A percentile compares a stretch with the other conserved stretches of the same genome.
These are phyloP conservation scores for Colletotrichum spinosum DNA, from an alignment of 2,329 filamentous ascomycete genomes.

Conservation along the genomic window DNA sequence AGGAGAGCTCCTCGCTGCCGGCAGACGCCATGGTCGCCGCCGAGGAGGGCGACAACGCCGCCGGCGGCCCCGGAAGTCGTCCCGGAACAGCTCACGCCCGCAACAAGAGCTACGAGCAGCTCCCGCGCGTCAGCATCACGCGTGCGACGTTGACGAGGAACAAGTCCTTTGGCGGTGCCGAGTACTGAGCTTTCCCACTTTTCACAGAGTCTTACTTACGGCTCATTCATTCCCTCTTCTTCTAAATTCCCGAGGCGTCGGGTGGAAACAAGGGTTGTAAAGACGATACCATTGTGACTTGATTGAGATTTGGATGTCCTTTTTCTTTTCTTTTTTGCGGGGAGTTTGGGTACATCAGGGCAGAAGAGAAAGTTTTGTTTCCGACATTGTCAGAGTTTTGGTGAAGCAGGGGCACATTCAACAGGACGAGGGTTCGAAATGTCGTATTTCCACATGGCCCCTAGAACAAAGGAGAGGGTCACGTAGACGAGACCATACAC, in stretches of 20 bases:
- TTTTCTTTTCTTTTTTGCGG: slow-evolving; percentile 6
- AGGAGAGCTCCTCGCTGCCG: slow-evolving; percentile 65
- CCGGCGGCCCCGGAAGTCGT: slow-evolving; percentile 37
- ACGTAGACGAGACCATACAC: slow-evolving; percentile 26
- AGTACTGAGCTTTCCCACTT: slow-evolving; percentile 51
- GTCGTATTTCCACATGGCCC: too few relatives aligned
- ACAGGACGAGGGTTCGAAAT: too few relatives aligned
- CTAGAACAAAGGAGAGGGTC: background rate
- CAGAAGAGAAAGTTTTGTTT: too few relatives aligned
- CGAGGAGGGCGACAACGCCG: slow-evolving; percentile 54
- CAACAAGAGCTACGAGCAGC: slow-evolving; percentile 55
- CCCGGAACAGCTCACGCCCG: slow-evolving; percentile 47
- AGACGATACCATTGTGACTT: too few relatives aligned
- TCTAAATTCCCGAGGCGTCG: slow-evolving; percentile 8
- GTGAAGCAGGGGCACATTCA: too few relatives aligned
- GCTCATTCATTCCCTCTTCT: slow-evolving; percentile 12
- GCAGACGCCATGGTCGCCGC: slow-evolving; percentile 53
- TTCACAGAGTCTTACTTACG: background rate
- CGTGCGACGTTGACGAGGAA: slow-evolving; percentile 60
- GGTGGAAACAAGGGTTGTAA: too few relatives aligned
- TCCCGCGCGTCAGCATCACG: slow-evolving; percentile 57
- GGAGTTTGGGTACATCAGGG: slow-evolving; percentile 23
- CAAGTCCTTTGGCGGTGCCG: slow-evolving; percentile 61
- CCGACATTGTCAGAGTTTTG: too few relatives aligned
- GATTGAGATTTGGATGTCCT: too few relatives aligned